Evolutionary conservation across 768 basidiomycete genomes (phyloP).

Genomic region (Leccinum pellstonianum): DNA sequence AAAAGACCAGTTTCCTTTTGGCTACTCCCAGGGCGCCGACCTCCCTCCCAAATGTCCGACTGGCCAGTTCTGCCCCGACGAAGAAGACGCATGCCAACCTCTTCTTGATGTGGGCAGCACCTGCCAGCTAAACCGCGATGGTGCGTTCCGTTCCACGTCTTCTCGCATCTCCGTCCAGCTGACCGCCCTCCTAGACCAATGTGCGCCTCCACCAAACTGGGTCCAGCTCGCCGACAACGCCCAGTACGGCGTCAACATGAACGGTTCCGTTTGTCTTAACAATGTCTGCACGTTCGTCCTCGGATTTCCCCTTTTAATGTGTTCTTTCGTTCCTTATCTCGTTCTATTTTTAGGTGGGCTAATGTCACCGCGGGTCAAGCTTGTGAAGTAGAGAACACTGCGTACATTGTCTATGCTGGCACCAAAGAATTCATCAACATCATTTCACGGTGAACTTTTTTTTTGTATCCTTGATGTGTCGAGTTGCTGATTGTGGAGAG

Average conservation of each 20-base stretch:
- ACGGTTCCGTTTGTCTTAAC: conserved; percentile 83
- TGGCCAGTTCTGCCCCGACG: conserved; percentile 82
- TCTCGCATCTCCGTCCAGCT: background rate
- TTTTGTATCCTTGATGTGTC: background rate
- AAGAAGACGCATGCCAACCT: conserved; percentile 65
- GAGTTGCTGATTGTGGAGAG: background rate
- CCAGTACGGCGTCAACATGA: conserved; percentile 68
- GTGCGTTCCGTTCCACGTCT: conserved; percentile 35
- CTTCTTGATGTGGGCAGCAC: conserved; percentile 58
- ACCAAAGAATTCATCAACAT: conserved; percentile 68
- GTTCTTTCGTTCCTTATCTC: background rate
- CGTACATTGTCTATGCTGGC: conserved; percentile 67
- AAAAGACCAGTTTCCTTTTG: conserved; percentile 75
- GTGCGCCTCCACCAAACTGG: conserved; percentile 65
- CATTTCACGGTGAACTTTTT: conserved; percentile 63
- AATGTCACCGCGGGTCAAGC: conserved; percentile 63
- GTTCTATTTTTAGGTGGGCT: conserved; percentile 58
- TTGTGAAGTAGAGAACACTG: conserved; percentile 77
- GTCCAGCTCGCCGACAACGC: conserved; percentile 65
- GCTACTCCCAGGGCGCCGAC: conserved; percentile 44
- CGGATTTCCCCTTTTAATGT: background rate
- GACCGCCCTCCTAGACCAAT: conserved; percentile 59
- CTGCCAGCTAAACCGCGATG: conserved; percentile 88
- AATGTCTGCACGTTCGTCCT: conserved; percentile 72
- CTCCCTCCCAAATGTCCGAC: conserved; percentile 61